Conservation (phyloP, 257 asterid genomes). For the Solanum corneliomulleri region DNA sequence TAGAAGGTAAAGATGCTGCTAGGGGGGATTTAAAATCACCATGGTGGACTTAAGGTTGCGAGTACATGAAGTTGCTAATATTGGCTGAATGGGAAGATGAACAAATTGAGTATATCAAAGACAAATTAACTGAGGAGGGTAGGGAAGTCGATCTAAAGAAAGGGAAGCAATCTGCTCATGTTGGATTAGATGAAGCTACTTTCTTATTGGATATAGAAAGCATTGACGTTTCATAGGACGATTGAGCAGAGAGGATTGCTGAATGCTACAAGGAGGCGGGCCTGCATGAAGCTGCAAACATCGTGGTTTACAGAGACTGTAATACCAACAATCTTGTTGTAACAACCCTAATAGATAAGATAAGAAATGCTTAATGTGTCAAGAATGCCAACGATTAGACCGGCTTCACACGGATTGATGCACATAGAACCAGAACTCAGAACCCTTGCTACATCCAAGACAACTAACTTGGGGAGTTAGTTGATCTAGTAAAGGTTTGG, state of each 20-base stretch:
- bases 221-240: constrained; percentile 80
- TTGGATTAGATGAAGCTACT: constrained; percentile 89
- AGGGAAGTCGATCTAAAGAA: constrained; percentile 70
- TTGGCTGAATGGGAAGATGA: constrained; percentile 93
- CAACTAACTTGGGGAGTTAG: too few relatives aligned
- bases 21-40: constrained; percentile 93
- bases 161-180: constrained; percentile 91
- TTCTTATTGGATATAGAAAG: constrained; percentile 88
- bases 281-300: constrained; percentile 58
- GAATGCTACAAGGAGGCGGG: constrained; percentile 69
- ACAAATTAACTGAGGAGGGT: constrained; percentile 78
- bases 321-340: background rate
- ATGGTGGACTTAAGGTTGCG: constrained; percentile 94
- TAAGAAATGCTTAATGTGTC: too few relatives aligned
- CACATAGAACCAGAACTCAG: too few relatives aligned
- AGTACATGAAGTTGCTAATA: constrained; percentile 81
- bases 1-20: constrained; percentile 89
- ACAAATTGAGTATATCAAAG: constrained; percentile 85
- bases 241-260: constrained; percentile 49
- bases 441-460: too few relatives aligned
- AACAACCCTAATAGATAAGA: too few relatives aligned
- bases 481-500: too few relatives aligned
- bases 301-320: constrained; percentile 54
- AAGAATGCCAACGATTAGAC: too few relatives aligned
- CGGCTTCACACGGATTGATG: too few relatives aligned